Conservation (phyloP, 441 rosid species). For the Croton setiger region DNA sequence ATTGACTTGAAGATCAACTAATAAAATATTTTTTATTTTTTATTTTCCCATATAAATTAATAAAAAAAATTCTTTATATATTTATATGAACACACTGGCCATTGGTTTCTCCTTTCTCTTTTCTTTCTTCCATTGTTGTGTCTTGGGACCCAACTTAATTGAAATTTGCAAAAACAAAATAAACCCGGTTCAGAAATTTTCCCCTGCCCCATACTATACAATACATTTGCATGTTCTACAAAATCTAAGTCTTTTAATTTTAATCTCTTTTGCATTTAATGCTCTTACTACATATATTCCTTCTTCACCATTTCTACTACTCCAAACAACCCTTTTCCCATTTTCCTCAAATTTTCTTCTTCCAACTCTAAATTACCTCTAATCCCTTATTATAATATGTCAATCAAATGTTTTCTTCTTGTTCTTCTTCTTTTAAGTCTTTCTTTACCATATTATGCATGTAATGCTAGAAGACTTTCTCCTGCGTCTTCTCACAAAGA, state of each 20-base stretch:
- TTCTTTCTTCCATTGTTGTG: slow-evolving; percentile 22
- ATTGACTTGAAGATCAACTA: no score
- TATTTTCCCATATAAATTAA: neutral
- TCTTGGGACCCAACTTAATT: slow-evolving; percentile 33
- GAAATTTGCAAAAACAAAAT: slow-evolving; percentile 23
- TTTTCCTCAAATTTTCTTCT: neutral
- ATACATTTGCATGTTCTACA: slow-evolving; percentile 53
- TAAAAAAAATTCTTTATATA: slow-evolving; percentile 19
- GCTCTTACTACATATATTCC: slow-evolving; percentile 34
- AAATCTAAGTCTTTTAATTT: slow-evolving; percentile 16
- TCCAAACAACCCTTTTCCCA: slow-evolving; percentile 13
- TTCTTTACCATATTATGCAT: slow-evolving; percentile 30
- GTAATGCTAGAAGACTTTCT: slow-evolving; percentile 44
- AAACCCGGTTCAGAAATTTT: slow-evolving; percentile 41
- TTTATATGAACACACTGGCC: slow-evolving; percentile 1
- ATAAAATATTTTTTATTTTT: neutral
- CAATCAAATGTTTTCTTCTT: slow-evolving; percentile 37
- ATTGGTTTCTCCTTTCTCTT: slow-evolving; percentile 25
- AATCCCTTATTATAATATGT: slow-evolving; percentile 21
- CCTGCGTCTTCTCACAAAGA: slow-evolving; percentile 23
- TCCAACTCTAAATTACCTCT: no score
- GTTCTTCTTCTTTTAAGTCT: slow-evolving; percentile 33
- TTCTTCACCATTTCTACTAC: neutral
- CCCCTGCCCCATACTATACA: slow-evolving; percentile 28
- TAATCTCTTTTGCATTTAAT: slow-evolving; percentile 43